Conservation (phyloP, 2,329 filamentous ascomycete species). For the Pseudogymnoascus sp. region DNA sequence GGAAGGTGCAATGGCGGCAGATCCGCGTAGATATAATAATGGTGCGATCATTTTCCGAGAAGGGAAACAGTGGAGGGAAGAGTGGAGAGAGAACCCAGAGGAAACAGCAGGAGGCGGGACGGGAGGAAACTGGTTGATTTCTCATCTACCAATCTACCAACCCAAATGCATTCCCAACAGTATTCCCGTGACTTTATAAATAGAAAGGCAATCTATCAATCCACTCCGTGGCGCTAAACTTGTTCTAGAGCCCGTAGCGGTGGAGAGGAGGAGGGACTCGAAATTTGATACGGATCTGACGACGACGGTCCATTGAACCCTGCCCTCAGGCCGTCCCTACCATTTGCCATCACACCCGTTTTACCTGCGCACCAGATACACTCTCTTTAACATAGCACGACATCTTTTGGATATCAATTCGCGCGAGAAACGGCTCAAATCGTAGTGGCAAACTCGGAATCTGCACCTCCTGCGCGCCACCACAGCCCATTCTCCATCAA, state of each 20-base stretch:
- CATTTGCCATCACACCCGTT: neutral
- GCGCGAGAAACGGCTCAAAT: neutral
- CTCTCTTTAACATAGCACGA: neutral
- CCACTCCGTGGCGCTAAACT: neutral
- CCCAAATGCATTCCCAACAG: neutral
- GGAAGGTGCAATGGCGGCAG: neutral
- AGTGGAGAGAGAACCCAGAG: neutral
- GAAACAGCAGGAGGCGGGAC: neutral
- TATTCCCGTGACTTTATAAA: constrained; percentile 1
- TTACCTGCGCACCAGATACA: neutral
- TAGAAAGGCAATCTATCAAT: constrained; percentile 5
- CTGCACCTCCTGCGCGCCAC: neutral
- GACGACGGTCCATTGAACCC: neutral
- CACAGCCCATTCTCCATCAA: neutral
- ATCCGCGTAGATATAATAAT: neutral
- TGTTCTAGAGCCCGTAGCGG: neutral
- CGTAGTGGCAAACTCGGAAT: neutral
- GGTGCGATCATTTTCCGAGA: neutral
- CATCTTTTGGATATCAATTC: constrained; percentile 4
- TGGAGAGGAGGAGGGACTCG: constrained; percentile 6
- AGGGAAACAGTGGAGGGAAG: neutral
- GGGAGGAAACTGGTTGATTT: constrained; percentile 1
- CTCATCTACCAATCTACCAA: neutral
- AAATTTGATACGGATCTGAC: constrained; percentile 2
- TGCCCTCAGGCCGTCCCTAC: neutral